Percentiles rank a stretch among this genome's conserved stretches.
phyloP scores from a whole-genome alignment of 1,139 yeast species.

The Debaryomyces psychrophilus region DNA sequence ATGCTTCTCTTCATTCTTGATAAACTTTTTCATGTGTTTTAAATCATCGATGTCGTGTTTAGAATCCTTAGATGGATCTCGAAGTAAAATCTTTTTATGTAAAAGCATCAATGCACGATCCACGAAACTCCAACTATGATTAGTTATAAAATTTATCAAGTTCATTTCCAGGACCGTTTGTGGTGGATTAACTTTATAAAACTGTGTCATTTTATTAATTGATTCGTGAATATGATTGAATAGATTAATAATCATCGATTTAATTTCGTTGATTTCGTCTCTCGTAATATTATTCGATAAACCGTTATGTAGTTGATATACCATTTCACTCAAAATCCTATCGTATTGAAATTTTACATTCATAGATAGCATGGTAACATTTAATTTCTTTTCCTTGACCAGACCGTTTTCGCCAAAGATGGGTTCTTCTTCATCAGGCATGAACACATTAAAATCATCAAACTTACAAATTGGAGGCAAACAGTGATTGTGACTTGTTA shows the following conservation, averaged over 20 bases:
- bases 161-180: constrained; percentile 45
- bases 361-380: constrained; percentile 45
- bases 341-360: constrained; percentile 58
- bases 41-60: constrained; percentile 15
- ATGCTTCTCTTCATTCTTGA: constrained; percentile 13
- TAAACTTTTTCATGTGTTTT: constrained; percentile 14
- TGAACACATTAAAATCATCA: constrained; percentile 58
- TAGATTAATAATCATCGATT: constrained; percentile 50
- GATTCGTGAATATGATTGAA: constrained; percentile 53
- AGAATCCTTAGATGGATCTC: constrained; percentile 22
- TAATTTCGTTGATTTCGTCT: constrained; percentile 47
- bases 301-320: constrained; percentile 45
- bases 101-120: constrained; percentile 59
- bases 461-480: constrained; percentile 58
- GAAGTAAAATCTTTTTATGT: constrained; percentile 54
- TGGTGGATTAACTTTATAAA: constrained; percentile 31
- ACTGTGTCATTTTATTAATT: constrained; percentile 33
- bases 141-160: constrained; percentile 50
- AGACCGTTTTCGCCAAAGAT: constrained; percentile 28
- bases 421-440: constrained; percentile 55
- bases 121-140: constrained; percentile 56
- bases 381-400: constrained; percentile 30
- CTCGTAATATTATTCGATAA: constrained; percentile 38
- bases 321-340: constrained; percentile 55
- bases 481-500: constrained; percentile 60